Percentiles rank a stretch among this genome's conserved stretches.
Evolutionary conservation across 495 filamentous ascomycete species (phyloP).

Genomic region (Astrothelium macrocarpum): DNA sequence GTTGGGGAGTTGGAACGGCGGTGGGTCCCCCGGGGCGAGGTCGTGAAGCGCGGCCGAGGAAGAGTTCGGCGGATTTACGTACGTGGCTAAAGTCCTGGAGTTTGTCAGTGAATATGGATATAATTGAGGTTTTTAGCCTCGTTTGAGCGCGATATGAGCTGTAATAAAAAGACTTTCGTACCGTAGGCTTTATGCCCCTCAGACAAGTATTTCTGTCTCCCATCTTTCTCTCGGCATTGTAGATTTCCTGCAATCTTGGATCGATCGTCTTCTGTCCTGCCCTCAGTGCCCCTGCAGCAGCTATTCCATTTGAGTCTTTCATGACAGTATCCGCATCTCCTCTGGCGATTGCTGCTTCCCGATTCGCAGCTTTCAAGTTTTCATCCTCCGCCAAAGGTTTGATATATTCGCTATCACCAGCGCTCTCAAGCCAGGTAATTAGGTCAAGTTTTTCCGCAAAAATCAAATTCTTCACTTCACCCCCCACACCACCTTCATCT

Average conservation of each 20-base stretch:
- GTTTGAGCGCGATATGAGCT: not conserved
- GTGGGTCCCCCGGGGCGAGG: conserved; percentile 37
- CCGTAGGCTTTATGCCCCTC: conserved; percentile 80
- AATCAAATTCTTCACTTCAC: conserved; percentile 66
- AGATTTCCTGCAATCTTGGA: conserved; percentile 74
- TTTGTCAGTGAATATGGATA: conserved; percentile 17
- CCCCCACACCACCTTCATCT: conserved; percentile 40
- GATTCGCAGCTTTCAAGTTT: conserved; percentile 33
- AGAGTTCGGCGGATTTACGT: conserved; percentile 71
- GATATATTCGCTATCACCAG: conserved; percentile 73
- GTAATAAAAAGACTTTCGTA: conserved; percentile 44
- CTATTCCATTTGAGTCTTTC: conserved; percentile 39
- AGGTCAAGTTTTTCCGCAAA: conserved; percentile 87
- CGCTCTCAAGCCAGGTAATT: conserved; percentile 83
- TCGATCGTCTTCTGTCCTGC: conserved; percentile 54
- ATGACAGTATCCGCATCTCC: conserved; percentile 41
- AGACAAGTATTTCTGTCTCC: conserved; percentile 86
- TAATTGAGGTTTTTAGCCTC: not conserved
- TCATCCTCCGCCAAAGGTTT: conserved; percentile 56
- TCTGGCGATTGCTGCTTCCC: conserved; percentile 41
- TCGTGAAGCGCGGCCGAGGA: conserved; percentile 54
- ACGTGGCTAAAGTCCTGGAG: conserved; percentile 87
- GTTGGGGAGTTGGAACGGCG: conserved; percentile 23
- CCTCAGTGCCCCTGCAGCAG: conserved; percentile 41
- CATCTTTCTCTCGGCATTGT: conserved; percentile 79